Base-by-base conservation (phyloP, 2,329 filamentous ascomycete genomes). In the Berkeleyomyces basicola region DNA sequence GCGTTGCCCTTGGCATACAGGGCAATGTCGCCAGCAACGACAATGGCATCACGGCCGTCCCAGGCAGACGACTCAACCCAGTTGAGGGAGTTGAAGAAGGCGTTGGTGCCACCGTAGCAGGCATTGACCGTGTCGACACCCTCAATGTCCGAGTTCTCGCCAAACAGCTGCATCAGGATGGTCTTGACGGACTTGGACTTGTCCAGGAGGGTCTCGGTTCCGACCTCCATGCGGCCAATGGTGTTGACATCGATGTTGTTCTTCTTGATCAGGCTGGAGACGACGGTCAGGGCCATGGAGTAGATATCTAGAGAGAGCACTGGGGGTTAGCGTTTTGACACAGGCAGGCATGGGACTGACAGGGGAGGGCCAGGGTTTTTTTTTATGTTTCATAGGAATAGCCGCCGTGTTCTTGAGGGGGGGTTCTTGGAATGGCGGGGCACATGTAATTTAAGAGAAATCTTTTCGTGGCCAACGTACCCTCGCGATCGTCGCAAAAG, bases 161-260 rank as follows among this genome's bases (percentile, higher is more conserved):
- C 82, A 69, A 92, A 90, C 55, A 92, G 80, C 78, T 91, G 88
- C 88, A 92, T 92, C 67, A 92, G 77, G 66, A 92, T 87, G 39
- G 87, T 86, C 82, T 92, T 92, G 77, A 91, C 88, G 55, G 88
- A 91, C 81, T 92, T 92, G 72, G 88, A 91, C 79, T 92, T 92
- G 81, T 92, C 88, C 71, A 92, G 78, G 63, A 92, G 78, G 67
- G 88, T 92, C 80, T 92, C 88, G 62, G 88, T 92, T 70, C 88
- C 88, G 70, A 92, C 88, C 77, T 92, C 88, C 70, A 92, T 79
- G 70, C 87, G 86, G 68, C 88, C 88, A 72, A 92, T 83, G 66
- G 83, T 83, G 74, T 86, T 85, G 71, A 83, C 75, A 75, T 93
- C 87, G 75, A 93, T 84, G 70, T 85, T 83, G 81, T 92, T 91